phyloP scores from a whole-genome alignment of 768 basidiomycete species.

The Fomitopsis pulvina region DNA sequence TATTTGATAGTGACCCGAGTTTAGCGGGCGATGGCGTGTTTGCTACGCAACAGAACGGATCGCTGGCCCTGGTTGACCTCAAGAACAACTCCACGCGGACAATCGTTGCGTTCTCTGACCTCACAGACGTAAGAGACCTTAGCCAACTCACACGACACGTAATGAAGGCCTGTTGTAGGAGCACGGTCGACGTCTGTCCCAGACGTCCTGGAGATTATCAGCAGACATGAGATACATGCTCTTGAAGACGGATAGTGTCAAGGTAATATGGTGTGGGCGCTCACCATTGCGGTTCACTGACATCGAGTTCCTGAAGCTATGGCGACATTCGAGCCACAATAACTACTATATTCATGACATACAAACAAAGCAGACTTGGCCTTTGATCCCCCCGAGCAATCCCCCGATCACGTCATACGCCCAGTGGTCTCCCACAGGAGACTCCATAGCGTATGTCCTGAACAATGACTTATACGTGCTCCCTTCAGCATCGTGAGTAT shows the following conservation, averaged over 20 bases:
- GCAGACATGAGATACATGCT: conserved; percentile 89
- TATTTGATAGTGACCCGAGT: background rate
- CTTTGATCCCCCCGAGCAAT: conserved; percentile 59
- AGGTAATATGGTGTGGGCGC: conserved; percentile 38
- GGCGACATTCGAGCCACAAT: conserved; percentile 86
- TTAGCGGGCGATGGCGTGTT: conserved; percentile 93
- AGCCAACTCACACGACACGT: background rate
- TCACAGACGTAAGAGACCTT: conserved; percentile 51
- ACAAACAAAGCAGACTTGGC: conserved; percentile 56
- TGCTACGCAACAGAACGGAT: conserved; percentile 51
- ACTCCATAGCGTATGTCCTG: conserved; percentile 82
- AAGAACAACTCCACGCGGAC: conserved; percentile 61
- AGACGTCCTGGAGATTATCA: conserved; percentile 73
- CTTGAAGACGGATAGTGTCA: conserved; percentile 64
- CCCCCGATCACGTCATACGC: conserved; percentile 77
- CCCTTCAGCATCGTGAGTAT: conserved; percentile 52
- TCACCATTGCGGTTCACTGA: background rate
- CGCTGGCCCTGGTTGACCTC: conserved; percentile 77
- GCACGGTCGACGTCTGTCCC: conserved; percentile 41
- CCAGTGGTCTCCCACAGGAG: conserved; percentile 80
- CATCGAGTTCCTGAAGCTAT: conserved; percentile 54
- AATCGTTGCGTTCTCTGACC: conserved; percentile 50
- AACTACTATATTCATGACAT: conserved; percentile 93
- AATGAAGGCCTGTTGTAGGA: conserved; percentile 32
- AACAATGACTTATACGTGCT: conserved; percentile 88